phyloP scores from a whole-genome alignment of 163 green algal species.

The Trebouxia gelatinosa region DNA sequence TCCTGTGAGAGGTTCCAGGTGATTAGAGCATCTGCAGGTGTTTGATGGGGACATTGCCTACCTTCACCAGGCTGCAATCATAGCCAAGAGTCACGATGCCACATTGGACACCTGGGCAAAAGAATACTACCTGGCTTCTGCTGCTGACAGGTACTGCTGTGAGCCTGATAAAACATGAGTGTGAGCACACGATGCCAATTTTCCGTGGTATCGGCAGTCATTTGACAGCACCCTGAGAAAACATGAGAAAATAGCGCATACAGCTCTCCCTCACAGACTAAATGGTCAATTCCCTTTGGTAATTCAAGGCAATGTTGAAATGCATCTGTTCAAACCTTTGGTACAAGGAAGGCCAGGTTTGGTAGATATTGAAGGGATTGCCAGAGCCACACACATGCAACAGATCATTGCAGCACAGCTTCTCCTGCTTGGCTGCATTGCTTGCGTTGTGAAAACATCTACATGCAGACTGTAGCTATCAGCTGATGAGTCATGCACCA shows the following conservation, averaged over 20 bases:
- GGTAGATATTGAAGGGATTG: too few relatives aligned
- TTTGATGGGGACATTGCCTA: conserved; percentile 52
- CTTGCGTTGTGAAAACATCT: not conserved
- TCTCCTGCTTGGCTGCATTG: not conserved
- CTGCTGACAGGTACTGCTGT: conserved; percentile 29
- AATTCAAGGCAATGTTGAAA: not conserved
- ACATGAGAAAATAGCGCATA: too few relatives aligned
- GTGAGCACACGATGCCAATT: not conserved
- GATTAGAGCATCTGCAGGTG: not conserved
- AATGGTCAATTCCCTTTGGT: not conserved
- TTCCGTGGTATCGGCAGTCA: not conserved
- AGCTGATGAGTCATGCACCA: too few relatives aligned
- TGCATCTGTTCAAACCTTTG: too few relatives aligned
- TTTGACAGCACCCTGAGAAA: not conserved
- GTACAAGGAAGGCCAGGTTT: too few relatives aligned
- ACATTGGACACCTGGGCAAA: conserved; percentile 27
- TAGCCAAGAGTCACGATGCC: conserved; percentile 36
- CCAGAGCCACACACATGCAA: too few relatives aligned
- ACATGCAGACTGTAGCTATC: too few relatives aligned
- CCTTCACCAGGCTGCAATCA: conserved; percentile 31
- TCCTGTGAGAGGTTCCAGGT: too few relatives aligned
- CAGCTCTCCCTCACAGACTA: not conserved
- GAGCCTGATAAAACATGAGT: not conserved
- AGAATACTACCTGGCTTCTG: conserved; percentile 40
- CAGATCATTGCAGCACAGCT: conserved; percentile 15